Evolutionary conservation across 2,329 filamentous ascomycete species (phyloP).

Genomic region (Aspergillus fumigatus): DNA sequence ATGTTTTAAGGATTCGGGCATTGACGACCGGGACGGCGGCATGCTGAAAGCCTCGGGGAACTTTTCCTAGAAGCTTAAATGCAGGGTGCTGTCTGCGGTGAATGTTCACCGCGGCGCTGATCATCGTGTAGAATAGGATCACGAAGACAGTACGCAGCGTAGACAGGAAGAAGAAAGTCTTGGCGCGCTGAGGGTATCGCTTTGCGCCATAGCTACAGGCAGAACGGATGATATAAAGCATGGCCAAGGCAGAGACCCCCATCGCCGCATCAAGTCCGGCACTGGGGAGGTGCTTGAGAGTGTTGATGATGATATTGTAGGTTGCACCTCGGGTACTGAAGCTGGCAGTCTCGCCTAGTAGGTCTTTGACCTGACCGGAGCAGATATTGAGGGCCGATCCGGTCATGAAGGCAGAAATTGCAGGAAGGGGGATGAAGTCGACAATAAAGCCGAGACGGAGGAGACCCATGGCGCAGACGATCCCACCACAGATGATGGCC

Average conservation of each 20-base stretch:
- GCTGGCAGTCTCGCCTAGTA: constrained; percentile 67
- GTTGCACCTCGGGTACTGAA: constrained; percentile 73
- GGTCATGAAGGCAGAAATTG: constrained; percentile 94
- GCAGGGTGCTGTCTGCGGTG: constrained; percentile 57
- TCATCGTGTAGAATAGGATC: constrained; percentile 85
- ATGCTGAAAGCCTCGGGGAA: constrained; percentile 83
- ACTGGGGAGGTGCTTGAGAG: constrained; percentile 64
- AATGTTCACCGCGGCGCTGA: constrained; percentile 81
- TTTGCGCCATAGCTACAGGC: constrained; percentile 62
- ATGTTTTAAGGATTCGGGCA: constrained; percentile 60
- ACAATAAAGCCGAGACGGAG: constrained; percentile 83
- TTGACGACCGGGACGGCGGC: constrained; percentile 69
- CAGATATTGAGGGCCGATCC: constrained; percentile 88
- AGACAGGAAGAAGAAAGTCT: constrained; percentile 81
- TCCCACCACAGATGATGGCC: constrained; percentile 69
- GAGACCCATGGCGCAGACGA: constrained; percentile 75
- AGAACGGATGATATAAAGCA: constrained; percentile 72
- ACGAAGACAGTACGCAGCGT: constrained; percentile 88
- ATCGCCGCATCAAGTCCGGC: constrained; percentile 77
- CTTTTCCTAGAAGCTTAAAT: constrained; percentile 69
- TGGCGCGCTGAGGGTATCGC: constrained; percentile 64
- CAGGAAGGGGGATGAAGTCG: constrained; percentile 84
- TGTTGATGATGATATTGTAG: constrained; percentile 79
- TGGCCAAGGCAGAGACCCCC: constrained; percentile 72
- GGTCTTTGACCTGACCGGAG: constrained; percentile 71